Conservation (phyloP, 106 monocot genomes). For the Triglochin maritima region DNA sequence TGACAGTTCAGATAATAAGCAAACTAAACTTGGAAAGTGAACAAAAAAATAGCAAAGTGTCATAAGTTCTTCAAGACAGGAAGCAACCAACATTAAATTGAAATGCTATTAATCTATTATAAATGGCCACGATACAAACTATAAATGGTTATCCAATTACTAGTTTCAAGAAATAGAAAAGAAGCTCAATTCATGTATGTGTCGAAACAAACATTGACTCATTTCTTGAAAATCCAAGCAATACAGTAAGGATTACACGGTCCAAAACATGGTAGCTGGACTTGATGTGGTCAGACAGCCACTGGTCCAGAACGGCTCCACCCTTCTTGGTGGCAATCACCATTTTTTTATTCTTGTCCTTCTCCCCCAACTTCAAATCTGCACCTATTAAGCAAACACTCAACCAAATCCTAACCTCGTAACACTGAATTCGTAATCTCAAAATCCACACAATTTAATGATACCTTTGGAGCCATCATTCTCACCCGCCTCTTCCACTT, state of each 20-base stretch:
- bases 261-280: constrained; percentile 69
- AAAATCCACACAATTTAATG: too few species aligned
- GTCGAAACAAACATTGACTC: background rate
- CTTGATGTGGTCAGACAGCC: constrained; percentile 65
- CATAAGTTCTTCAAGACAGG: background rate
- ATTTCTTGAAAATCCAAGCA: background rate
- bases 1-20: too few species aligned
- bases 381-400: too few species aligned
- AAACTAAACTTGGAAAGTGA: too few species aligned
- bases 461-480: too few species aligned
- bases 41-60: too few species aligned
- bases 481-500: too few species aligned
- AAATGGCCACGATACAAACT: background rate
- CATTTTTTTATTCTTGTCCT: constrained; percentile 44
- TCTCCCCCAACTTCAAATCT: background rate
- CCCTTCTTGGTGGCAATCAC: constrained; percentile 76
- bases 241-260: constrained; percentile 19
- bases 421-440: too few species aligned
- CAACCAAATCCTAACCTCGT: too few species aligned
- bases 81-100: background rate
- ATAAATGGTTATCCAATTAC: background rate
- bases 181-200: background rate
- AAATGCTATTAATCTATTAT: background rate
- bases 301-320: constrained; percentile 56
- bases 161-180: background rate